Conservation (phyloP, 805 yeast genomes). For the Candida silvicultrix region DNA sequence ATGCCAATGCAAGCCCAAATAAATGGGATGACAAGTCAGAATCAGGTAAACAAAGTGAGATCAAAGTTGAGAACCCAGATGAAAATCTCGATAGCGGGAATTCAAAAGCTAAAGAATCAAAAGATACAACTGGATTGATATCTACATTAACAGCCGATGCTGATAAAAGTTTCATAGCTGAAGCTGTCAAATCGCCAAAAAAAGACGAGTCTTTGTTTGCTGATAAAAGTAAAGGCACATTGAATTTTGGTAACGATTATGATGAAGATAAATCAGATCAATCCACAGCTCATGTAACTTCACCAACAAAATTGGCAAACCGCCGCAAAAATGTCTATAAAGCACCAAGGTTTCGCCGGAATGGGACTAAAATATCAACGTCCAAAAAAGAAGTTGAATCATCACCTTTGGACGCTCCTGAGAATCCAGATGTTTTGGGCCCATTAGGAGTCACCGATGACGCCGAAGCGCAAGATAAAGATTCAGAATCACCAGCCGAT, state of each 20-base stretch:
- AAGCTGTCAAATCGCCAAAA: slow-evolving; percentile 16
- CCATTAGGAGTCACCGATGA: slow-evolving; percentile 25
- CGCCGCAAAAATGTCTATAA: slow-evolving; percentile 39
- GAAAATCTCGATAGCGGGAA: not conserved
- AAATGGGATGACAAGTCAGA: slow-evolving; percentile 3
- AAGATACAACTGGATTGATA: slow-evolving; percentile 25
- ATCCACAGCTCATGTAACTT: slow-evolving; percentile 5
- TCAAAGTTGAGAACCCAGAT: not conserved
- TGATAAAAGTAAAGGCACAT: slow-evolving; percentile 11
- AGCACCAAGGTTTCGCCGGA: slow-evolving; percentile 40
- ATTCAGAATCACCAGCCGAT: slow-evolving; percentile 27
- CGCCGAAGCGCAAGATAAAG: slow-evolving; percentile 24
- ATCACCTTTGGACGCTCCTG: slow-evolving; percentile 14
- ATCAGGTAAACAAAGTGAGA: not conserved
- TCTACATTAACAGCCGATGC: slow-evolving; percentile 37
- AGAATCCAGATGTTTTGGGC: slow-evolving; percentile 24
- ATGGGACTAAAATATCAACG: not conserved
- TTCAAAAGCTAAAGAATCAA: not conserved
- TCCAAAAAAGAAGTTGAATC: slow-evolving; percentile 12
- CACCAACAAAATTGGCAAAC: slow-evolving; percentile 32
- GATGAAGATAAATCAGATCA: slow-evolving; percentile 11
- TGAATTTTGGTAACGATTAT: slow-evolving; percentile 2
- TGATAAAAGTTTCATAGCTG: slow-evolving; percentile 15
- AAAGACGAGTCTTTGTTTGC: slow-evolving; percentile 29
- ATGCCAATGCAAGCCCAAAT: not conserved